phyloP scores from a whole-genome alignment of 2,329 filamentous ascomycete species.

The Phoma sp. region DNA sequence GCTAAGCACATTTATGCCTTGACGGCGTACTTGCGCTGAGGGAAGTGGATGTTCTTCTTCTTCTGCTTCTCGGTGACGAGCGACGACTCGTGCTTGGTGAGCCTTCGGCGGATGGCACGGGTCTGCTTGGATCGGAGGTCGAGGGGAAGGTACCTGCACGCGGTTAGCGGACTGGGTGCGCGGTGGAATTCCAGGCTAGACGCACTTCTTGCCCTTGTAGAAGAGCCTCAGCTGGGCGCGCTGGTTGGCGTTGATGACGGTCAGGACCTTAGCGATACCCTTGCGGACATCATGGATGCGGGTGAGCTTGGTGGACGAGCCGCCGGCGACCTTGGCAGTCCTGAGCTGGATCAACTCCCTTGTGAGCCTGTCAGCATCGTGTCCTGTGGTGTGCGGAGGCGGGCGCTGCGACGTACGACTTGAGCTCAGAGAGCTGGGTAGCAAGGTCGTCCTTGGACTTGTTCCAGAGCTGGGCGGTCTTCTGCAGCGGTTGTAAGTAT shows the following conservation, averaged over 20 bases:
- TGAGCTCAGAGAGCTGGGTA: slow-evolving; percentile 62
- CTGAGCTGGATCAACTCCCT: slow-evolving; percentile 90
- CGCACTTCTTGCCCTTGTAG: slow-evolving; percentile 98
- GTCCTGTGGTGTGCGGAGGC: slow-evolving; percentile 16
- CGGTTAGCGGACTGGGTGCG: slow-evolving; percentile 29
- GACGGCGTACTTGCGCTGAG: slow-evolving; percentile 97
- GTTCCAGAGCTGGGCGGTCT: slow-evolving; percentile 95
- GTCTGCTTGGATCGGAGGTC: slow-evolving; percentile 99
- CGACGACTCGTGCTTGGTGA: slow-evolving; percentile 89
- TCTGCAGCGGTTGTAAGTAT: slow-evolving; percentile 55
- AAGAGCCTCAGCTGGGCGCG: slow-evolving; percentile 90
- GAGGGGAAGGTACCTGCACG: slow-evolving; percentile 77
- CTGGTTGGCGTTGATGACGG: slow-evolving; percentile 99
- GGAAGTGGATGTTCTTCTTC: slow-evolving; percentile 96
- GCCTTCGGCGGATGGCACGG: slow-evolving; percentile 92
- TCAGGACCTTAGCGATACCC: slow-evolving; percentile 98
- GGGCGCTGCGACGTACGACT: slow-evolving; percentile 39
- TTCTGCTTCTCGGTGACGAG: slow-evolving; percentile 90
- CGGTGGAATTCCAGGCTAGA: slow-evolving; percentile 16
- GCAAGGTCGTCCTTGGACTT: slow-evolving; percentile 99
- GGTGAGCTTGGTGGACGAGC: slow-evolving; percentile 90
- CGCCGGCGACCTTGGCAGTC: slow-evolving; percentile 96
- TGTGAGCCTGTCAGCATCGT: slow-evolving; percentile 41
- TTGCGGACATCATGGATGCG: slow-evolving; percentile 91
- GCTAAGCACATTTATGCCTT: slow-evolving; percentile 69